These are phyloP conservation scores for Aspergillus unguis DNA, from an alignment of 2,329 filamentous ascomycete genomes.

Conservation along the genomic window DNA sequence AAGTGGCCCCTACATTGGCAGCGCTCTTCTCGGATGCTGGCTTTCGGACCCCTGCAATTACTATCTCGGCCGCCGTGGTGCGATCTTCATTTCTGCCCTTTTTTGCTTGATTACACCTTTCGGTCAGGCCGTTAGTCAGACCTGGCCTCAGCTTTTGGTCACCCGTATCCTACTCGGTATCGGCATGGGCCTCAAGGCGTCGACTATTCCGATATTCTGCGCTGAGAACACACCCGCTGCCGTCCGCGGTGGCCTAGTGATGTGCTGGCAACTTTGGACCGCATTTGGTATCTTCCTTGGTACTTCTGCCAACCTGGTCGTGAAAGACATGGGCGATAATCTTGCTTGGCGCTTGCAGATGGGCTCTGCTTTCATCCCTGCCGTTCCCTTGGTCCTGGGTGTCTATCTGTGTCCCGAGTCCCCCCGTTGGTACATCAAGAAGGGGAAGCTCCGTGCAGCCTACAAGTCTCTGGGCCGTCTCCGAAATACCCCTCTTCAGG, in stretches of 20 bases:
- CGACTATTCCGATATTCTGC: conserved; percentile 55
- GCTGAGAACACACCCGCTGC: conserved; percentile 56
- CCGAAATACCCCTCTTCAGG: conserved; percentile 58
- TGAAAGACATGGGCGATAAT: conserved; percentile 55
- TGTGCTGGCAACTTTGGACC: conserved; percentile 54
- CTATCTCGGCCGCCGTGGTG: conserved; percentile 57
- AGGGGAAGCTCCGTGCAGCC: conserved; percentile 59
- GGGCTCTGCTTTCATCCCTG: conserved; percentile 63
- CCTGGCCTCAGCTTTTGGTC: conserved; percentile 57
- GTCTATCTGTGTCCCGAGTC: conserved; percentile 64
- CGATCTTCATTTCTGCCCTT: conserved; percentile 61
- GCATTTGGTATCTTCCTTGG: conserved; percentile 66
- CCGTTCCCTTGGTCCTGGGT: conserved; percentile 56
- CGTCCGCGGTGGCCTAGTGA: conserved; percentile 56
- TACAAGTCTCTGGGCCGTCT: conserved; percentile 57
- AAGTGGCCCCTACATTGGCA: conserved; percentile 53
- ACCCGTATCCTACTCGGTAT: conserved; percentile 57
- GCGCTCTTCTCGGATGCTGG: conserved; percentile 60
- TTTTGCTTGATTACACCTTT: conserved; percentile 67
- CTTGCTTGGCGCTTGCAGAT: conserved; percentile 64
- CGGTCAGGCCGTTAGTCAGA: conserved; percentile 60
- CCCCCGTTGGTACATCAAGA: conserved; percentile 66
- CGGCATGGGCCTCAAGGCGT: conserved; percentile 61
- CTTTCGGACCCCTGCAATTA: conserved; percentile 63
- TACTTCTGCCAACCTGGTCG: conserved; percentile 62